Base-by-base conservation (phyloP, 495 filamentous ascomycete species). In the Baudoinia panamericana region DNA sequence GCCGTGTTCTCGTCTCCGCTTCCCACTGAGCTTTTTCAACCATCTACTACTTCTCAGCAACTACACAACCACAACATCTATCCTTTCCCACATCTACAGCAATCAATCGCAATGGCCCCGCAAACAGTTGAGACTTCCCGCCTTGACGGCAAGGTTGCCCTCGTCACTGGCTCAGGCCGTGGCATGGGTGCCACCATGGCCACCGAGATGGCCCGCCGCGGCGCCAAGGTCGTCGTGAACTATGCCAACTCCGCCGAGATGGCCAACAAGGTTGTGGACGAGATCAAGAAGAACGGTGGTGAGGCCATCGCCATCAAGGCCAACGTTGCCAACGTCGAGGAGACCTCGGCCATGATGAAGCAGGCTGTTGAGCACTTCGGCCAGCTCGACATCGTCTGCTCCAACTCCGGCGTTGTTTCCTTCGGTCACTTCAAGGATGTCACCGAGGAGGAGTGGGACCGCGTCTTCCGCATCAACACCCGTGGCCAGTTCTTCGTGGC, bases 401-500 rank as follows among this genome's bases (percentile, higher is more conserved):
- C 68, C 32, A 73, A 73, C 58, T 66, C 67, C 12, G 70, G 69
- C 30, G 67, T 72, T 17, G 70, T 70, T 41, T 61, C 62, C 42
- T 73, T 73, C 49, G 67, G 62, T 12, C 50, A 59, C 41, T 42
- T 69, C 40, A 57, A 60, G 28, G 61, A 69, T 34, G 67, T 70
- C 12, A 63, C 56, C n/a, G 59, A 65, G 23, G 66, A 65, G 41
- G 65, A 71, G 45, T 72, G 66, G 39, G 70, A 73, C 56, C 59
- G 61, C 18, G 64, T 72, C 46, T 70, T 72, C 48, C 61, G 55
- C 30, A 70, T 70, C 48, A 78, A 78, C 59, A 69, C 71, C 7
- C 73, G 72, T 28, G 70, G 66, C 22, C 70, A 73, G 54, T 72
- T 71, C 53, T 69, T 74, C 64, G 76, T 84, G 32, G 77, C 75